Percentiles rank a stretch among this genome's conserved stretches.
Conservation (phyloP, 805 yeast genomes). For the Yarrowia sp. region DNA sequence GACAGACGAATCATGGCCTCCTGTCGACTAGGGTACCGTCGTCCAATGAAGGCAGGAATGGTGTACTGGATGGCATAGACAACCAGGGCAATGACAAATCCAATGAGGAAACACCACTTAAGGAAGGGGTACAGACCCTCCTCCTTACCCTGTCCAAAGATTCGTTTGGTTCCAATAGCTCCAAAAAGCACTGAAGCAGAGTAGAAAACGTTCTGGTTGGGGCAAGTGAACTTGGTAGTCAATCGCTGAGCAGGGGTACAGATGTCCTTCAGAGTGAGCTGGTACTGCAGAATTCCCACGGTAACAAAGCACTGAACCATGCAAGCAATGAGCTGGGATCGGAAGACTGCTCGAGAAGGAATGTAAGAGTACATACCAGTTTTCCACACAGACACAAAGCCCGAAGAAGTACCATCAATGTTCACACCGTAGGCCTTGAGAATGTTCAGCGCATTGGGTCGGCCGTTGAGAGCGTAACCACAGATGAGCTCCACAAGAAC, state of each 20-base stretch:
- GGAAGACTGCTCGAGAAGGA: slow-evolving; percentile 45
- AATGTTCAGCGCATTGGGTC: slow-evolving; percentile 53
- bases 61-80: slow-evolving; percentile 12
- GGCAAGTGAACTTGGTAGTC: slow-evolving; percentile 45
- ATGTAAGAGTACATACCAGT: slow-evolving; percentile 46
- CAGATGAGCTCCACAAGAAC: slow-evolving; percentile 62
- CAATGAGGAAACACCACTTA: slow-evolving; percentile 63
- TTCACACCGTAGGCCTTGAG: slow-evolving; percentile 45
- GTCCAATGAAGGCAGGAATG: slow-evolving; percentile 30
- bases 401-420: slow-evolving; percentile 61
- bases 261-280: slow-evolving; percentile 36
- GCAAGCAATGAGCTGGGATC: slow-evolving; percentile 44
- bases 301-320: slow-evolving; percentile 40
- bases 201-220: slow-evolving; percentile 44
- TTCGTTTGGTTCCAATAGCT: slow-evolving; percentile 55
- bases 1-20: slow-evolving; percentile 34
- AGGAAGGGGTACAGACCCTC: slow-evolving; percentile 58
- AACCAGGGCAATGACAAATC: slow-evolving; percentile 36
- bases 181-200: slow-evolving; percentile 58
- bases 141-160: slow-evolving; percentile 30
- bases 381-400: slow-evolving; percentile 55
- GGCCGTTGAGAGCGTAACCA: slow-evolving; percentile 65
- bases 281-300: slow-evolving; percentile 39
- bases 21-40: slow-evolving; percentile 26
- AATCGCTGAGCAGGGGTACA: slow-evolving; percentile 36